phyloP scores from a whole-genome alignment of 2,329 filamentous ascomycete species.

The Colletotrichum nymphaeae region DNA sequence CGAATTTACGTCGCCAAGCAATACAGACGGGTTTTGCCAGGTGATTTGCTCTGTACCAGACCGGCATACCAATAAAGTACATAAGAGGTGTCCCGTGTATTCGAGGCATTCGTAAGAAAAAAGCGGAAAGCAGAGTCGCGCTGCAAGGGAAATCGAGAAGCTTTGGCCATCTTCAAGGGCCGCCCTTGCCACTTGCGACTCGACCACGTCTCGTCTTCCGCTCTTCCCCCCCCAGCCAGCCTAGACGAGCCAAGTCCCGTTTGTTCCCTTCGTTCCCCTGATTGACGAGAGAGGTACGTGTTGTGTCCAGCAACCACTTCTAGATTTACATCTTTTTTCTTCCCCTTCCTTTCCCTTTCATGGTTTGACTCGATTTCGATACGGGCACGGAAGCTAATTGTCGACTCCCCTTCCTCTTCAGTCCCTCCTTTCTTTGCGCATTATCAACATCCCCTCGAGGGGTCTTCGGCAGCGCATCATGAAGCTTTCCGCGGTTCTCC shows the following conservation, averaged over 20 bases:
- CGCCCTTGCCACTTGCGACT: conserved; percentile 35
- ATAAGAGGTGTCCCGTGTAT: neutral
- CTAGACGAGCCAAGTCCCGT: conserved; percentile 14
- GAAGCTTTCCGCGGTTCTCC: conserved; percentile 64
- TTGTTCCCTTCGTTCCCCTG: conserved; percentile 29
- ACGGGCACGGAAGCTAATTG: conserved; percentile 19
- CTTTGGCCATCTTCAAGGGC: conserved; percentile 34
- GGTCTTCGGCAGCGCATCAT: conserved; percentile 48
- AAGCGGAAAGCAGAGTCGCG: neutral
- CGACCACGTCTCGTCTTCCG: conserved; percentile 33
- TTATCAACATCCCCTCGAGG: conserved; percentile 23
- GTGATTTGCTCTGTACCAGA: neutral
- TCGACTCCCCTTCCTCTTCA: neutral
- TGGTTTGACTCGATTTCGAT: neutral
- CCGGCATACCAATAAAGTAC: neutral
- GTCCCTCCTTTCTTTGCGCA: neutral
- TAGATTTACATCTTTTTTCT: neutral
- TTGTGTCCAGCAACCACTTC: neutral
- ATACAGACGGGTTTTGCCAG: neutral
- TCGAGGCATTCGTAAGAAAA: neutral
- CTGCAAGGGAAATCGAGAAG: conserved; percentile 11
- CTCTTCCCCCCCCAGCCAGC: conserved; percentile 5
- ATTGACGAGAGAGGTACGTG: conserved; percentile 22
- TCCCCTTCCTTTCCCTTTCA: neutral
- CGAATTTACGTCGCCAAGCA: conserved; percentile 19